A percentile compares a stretch with the other conserved stretches of the same genome.
These are phyloP conservation scores for Rugonectria rugulosa DNA, from an alignment of 2,329 filamentous ascomycete species.

Conservation along the genomic window DNA sequence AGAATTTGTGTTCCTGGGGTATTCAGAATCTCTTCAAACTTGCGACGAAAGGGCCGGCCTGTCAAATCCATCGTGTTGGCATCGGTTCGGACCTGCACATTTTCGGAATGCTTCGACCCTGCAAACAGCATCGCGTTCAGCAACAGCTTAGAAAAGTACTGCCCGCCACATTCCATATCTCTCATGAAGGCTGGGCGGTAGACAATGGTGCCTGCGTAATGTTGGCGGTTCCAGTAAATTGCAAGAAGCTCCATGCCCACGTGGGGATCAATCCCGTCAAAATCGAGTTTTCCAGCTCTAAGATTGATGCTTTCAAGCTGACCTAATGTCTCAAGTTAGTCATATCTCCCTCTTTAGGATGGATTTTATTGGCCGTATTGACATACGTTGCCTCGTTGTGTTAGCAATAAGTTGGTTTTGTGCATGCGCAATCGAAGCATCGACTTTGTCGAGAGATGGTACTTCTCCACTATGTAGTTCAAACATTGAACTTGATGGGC, in stretches of 20 bases:
- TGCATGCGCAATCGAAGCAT: background rate
- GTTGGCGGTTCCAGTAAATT: conserved; percentile 62
- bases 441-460: too few relatives aligned
- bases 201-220: conserved; percentile 51
- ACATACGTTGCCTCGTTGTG: conserved; percentile 10
- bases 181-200: conserved; percentile 63
- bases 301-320: conserved; percentile 60
- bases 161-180: conserved; percentile 60
- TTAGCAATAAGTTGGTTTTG: conserved; percentile 26
- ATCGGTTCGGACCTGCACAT: conserved; percentile 54
- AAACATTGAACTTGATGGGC: conserved; percentile 27
- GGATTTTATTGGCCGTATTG: too few relatives aligned
- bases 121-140: conserved; percentile 61
- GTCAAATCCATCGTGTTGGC: conserved; percentile 55
- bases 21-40: conserved; percentile 55
- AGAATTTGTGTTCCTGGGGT: conserved; percentile 50
- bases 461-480: background rate
- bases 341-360: too few relatives aligned
- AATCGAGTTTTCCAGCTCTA: conserved; percentile 56
- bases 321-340: too few relatives aligned
- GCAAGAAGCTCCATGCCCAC: conserved; percentile 58
- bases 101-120: conserved; percentile 53
- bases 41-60: conserved; percentile 55
- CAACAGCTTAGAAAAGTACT: conserved; percentile 64
- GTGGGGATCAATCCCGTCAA: conserved; percentile 61